Base-by-base conservation (phyloP, 2,329 filamentous ascomycete species). In the Trichoderma aggressivum region DNA sequence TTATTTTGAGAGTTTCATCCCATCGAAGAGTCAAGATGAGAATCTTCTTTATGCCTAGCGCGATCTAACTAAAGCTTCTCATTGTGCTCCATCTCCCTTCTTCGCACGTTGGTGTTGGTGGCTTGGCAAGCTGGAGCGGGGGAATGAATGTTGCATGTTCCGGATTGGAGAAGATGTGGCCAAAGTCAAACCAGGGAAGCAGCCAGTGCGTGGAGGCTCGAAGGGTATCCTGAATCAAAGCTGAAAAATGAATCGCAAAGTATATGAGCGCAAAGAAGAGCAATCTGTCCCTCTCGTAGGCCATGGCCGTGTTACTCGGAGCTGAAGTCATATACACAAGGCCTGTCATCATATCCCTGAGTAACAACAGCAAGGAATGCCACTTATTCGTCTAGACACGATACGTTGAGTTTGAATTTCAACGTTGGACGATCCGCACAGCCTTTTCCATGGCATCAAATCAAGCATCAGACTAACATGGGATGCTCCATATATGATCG, bases 51-150 rank as follows among this genome's bases (percentile, higher is more conserved):
- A 16, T 24, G 36, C 24, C 36, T 47, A n/a, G 36, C 16, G 63
- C 50, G 21, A 66, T 28, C 28, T 39, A 18, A 18, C 32, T 21
- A 39, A 16, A 12, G 30, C 32, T 21, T 21, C 34, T 34, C 24
- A 14, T 39, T 56, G 14, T 8, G 18, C 24, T n/a, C 26, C 21
- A n/a, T 39, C 16, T 56, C 30, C 50, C 16, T 39, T 26, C 50
- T 26, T 56, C 32, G 47, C 63, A 56, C 63, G 63, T 66, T 56
- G 63, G 12, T 59, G 64, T 67, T 67, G 64, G 50, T 67, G 53
- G 64, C 50, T 56, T 36, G 34, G 34, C 63, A 30, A n/a, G 16
- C 50, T 32, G 53, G 64, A 47, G 64, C 64, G 64, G 53, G 64
- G 64, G 10, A 26, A 24, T 12, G 30, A 43, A n/a, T 30, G 32